Conservation (phyloP, 2,329 filamentous ascomycete species). For the Acephala macrosclerotiorum region DNA sequence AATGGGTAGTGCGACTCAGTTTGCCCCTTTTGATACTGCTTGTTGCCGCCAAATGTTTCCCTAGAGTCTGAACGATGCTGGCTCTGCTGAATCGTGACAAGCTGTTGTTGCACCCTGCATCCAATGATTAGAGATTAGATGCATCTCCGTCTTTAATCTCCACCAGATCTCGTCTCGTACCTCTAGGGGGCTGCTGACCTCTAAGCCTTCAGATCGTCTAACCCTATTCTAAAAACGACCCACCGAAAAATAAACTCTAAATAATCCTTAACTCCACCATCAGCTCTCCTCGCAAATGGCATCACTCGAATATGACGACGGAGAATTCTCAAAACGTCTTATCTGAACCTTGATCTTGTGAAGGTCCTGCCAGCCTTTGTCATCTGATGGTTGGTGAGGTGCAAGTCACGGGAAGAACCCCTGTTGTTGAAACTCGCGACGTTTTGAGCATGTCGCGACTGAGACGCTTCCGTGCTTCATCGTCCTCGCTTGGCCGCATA, state of each 20-base stretch:
- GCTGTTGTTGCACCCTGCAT: not conserved
- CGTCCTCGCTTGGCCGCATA: slow-evolving; percentile 30
- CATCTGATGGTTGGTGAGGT: not conserved
- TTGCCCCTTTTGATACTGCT: not conserved
- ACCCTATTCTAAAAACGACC: slow-evolving; percentile 10
- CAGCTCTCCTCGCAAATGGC: not conserved
- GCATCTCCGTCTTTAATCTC: not conserved
- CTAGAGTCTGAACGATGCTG: not conserved
- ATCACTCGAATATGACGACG: slow-evolving; percentile 2
- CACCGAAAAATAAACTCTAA: not conserved
- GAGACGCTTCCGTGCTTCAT: slow-evolving; percentile 39
- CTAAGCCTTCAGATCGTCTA: not conserved
- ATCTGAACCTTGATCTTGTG: slow-evolving; percentile 12
- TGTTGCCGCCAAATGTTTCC: not conserved
- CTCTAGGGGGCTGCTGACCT: too few relatives aligned
- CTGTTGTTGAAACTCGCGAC: slow-evolving; percentile 32
- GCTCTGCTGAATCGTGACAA: not conserved
- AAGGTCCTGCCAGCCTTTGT: not conserved
- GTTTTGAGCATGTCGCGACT: slow-evolving; percentile 34
- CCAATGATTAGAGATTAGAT: not conserved
- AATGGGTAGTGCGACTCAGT: not conserved
- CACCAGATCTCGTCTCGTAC: not conserved
- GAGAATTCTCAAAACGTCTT: slow-evolving; percentile 11
- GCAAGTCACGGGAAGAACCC: slow-evolving; percentile 24
- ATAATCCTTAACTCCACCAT: slow-evolving; percentile 7